Evolutionary conservation across 352 stramenopile genomes (phyloP), one percentile per base, ranked within the genome.

Genomic region (Phytophthora tentaculata): DNA sequence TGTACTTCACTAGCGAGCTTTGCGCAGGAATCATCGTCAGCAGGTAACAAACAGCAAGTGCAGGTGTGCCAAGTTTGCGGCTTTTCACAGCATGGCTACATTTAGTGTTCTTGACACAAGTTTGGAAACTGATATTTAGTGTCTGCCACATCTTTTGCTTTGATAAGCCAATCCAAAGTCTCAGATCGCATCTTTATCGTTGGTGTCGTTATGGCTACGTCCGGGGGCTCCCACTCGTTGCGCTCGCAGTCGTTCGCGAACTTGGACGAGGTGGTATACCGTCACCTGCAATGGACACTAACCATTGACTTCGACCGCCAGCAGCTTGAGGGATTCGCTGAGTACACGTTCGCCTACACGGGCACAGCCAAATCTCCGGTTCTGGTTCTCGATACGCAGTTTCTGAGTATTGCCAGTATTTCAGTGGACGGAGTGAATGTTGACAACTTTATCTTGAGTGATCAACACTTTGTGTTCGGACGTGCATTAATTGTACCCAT

Each of bases 1-100:
- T 93, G 81, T 97, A 97, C 74, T 97, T 97, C 48, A 97, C 91
- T 23, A 97, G 75, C 55, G 86, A 95, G 61, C 76, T 92, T 71
- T 96, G 86, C 44, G 88, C 88, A 23, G 89, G 89, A 23, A 96
- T 91, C 89, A 97, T 97, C 37, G 73, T 52, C 10, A 44, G 26
- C 10, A 28, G 12, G 19, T 12, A 49, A 22, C 44, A 49, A 35
- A n/a, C n/a, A n/a, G n/a, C 24, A 37, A 57, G 12, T 60, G 19
- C 14, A 22, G 10, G 12, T n/a, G 35, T 43, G 37, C 10, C 20
- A 41, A 20, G 45, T 61, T 57, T 32, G 49, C 60, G 66, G 62
- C 66, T 12, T 61, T 74, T 74, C 66, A 17, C 19, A 22, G 32
- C 19, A 64, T 65, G 62, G 62, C 62, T 69, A 70, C 54, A 28